A percentile compares a stretch with the other conserved stretches of the same genome.
Conservation (phyloP, 1,139 yeast genomes). For the Scheffersomyces cryptocercus region DNA sequence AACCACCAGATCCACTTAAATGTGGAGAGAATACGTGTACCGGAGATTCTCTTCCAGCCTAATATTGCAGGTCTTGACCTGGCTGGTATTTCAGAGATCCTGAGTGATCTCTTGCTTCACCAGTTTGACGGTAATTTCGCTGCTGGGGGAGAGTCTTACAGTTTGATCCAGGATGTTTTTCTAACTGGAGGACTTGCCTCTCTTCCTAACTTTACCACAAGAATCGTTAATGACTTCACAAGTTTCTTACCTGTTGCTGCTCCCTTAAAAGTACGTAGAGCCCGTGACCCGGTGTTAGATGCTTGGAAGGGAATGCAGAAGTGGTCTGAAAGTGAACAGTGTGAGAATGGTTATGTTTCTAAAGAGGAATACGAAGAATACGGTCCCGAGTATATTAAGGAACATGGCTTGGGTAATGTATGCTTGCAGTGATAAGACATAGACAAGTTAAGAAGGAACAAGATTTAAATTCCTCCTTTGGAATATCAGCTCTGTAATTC, state of each 20-base stretch:
- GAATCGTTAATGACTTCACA: slow-evolving; percentile 68
- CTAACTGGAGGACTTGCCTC: slow-evolving; percentile 84
- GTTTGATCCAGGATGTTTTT: slow-evolving; percentile 63
- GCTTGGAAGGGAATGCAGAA: slow-evolving; percentile 95
- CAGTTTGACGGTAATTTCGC: slow-evolving; percentile 56
- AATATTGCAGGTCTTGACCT: slow-evolving; percentile 93
- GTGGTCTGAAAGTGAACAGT: slow-evolving; percentile 60
- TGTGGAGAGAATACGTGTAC: slow-evolving; percentile 87
- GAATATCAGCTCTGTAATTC: no score
- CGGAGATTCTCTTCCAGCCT: slow-evolving; percentile 94
- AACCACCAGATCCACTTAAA: slow-evolving; percentile 86
- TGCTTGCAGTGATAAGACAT: slow-evolving; percentile 23
- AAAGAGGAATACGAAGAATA: slow-evolving; percentile 78
- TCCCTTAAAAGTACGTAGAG: slow-evolving; percentile 60
- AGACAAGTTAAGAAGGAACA: not conserved
- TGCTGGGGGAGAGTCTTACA: slow-evolving; percentile 55
- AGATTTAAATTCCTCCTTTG: no score
- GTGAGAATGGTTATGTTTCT: slow-evolving; percentile 55
- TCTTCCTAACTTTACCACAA: slow-evolving; percentile 63
- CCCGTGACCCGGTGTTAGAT: slow-evolving; percentile 70
- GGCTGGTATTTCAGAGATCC: slow-evolving; percentile 82
- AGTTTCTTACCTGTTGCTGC: slow-evolving; percentile 71
- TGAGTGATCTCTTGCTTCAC: slow-evolving; percentile 64
- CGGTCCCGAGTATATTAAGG: slow-evolving; percentile 89
- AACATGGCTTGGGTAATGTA: slow-evolving; percentile 77